These are phyloP conservation scores for Aspergillus baeticus DNA, from an alignment of 495 filamentous ascomycete species.

Conservation along the genomic window DNA sequence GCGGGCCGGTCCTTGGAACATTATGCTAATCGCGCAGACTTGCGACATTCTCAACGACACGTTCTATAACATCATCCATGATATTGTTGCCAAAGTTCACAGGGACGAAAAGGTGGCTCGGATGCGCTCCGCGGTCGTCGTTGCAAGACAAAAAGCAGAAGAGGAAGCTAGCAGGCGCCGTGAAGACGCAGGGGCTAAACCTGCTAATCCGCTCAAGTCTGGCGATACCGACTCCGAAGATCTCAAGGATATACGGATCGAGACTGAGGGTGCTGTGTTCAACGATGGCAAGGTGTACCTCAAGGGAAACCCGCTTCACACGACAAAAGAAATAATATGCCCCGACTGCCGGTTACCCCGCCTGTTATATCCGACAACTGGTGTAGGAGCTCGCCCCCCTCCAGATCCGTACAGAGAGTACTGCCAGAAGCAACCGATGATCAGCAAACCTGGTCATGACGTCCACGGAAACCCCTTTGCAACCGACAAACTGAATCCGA, in stretches of 20 bases:
- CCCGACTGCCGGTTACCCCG: slow-evolving; percentile 64
- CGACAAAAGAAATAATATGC: slow-evolving; percentile 67
- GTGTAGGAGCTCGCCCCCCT: slow-evolving; percentile 56
- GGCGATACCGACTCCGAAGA: slow-evolving; percentile 37
- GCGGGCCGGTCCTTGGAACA: neutral
- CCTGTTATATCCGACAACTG: slow-evolving; percentile 61
- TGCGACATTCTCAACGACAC: slow-evolving; percentile 63
- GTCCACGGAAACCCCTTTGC: slow-evolving; percentile 80
- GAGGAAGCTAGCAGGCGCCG: slow-evolving; percentile 42
- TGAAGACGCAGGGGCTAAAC: slow-evolving; percentile 33
- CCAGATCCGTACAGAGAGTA: slow-evolving; percentile 62
- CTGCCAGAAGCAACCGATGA: slow-evolving; percentile 74
- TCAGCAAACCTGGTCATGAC: slow-evolving; percentile 71
- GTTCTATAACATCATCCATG: slow-evolving; percentile 71
- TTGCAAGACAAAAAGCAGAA: slow-evolving; percentile 65
- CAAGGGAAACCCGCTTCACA: slow-evolving; percentile 74
- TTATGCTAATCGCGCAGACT: slow-evolving; percentile 27
- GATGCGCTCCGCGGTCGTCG: slow-evolving; percentile 69
- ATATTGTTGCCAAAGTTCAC: slow-evolving; percentile 67
- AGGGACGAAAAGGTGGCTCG: slow-evolving; percentile 73
- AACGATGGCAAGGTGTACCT: slow-evolving; percentile 69
- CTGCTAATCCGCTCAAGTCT: slow-evolving; percentile 33
- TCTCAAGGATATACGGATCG: slow-evolving; percentile 49
- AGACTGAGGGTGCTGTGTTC: slow-evolving; percentile 70
- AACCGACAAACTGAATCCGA: slow-evolving; percentile 54